Conservation (phyloP, 2,329 filamentous ascomycete species). For the Pseudogymnoascus sp. region DNA sequence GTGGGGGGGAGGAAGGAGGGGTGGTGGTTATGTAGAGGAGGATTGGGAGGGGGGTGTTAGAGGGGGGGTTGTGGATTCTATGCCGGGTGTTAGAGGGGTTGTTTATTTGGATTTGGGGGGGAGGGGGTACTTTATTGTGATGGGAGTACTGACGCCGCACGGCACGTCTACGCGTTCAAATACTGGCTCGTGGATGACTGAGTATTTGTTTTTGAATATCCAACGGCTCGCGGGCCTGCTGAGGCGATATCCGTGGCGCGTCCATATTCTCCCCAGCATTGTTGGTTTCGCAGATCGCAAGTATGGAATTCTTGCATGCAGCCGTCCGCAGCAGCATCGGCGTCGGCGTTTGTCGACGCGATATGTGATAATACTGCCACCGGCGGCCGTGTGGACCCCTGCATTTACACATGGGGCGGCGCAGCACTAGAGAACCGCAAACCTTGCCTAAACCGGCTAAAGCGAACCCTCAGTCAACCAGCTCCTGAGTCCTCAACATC, state of each 20-base stretch:
- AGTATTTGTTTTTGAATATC: background rate
- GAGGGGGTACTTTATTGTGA: slow-evolving; percentile 31
- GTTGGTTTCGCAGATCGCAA: background rate
- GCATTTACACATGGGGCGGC: background rate
- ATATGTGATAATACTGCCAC: background rate
- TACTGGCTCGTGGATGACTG: background rate
- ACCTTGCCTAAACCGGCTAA: background rate
- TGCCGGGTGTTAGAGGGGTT: background rate
- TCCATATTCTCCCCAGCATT: background rate
- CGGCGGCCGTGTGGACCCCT: background rate
- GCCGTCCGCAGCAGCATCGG: background rate
- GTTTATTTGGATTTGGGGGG: background rate
- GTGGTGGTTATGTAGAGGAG: slow-evolving; percentile 28
- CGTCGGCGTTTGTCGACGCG: background rate
- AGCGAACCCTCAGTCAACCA: background rate
- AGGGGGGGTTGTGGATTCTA: background rate
- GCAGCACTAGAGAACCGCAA: background rate
- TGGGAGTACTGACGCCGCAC: slow-evolving; percentile 9
- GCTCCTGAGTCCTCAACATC: background rate
- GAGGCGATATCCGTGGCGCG: background rate
- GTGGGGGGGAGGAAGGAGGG: background rate
- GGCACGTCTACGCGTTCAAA: background rate
- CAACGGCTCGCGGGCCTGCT: background rate
- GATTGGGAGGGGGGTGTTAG: slow-evolving; percentile 29
- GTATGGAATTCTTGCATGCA: background rate